Evolutionary conservation across 768 basidiomycete genomes (phyloP), one percentile per base, ranked within the genome.

Genomic region (Chalciporus pseudorubinellus): DNA sequence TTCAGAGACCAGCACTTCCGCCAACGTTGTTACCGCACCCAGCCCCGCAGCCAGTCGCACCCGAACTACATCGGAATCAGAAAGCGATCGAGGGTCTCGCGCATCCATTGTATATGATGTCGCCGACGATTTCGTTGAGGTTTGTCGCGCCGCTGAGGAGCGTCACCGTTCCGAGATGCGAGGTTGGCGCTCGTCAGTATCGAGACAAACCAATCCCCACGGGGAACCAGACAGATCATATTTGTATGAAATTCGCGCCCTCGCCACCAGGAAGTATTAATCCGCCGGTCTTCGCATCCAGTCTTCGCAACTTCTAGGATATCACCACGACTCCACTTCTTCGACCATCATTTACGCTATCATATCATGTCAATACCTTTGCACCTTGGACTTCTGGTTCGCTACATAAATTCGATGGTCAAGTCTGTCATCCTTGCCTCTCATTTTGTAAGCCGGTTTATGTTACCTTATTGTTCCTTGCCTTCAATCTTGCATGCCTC

Each of bases 221-320:
- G 60, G 59, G 21, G 75, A 78, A 48, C 73, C 79, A 29, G 84
- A 85, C 62, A 81, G 85, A 51, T 78, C 80, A 34, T 77, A 81
- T 60, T 74, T 93, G 31, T 87, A 81, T 68, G 90, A 92, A 69
- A 92, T 93, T 54, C 83, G 90, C 56, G 87, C 85, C 21, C 79
- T 93, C 50, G 90, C 90, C 14, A 91, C 87, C n/a, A 82, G 89
- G 67, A 85, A 83, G 67, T 91, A 92, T 70, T 88, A 64, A 81
- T 59, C 12, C 52, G 5, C 44, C 49, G 29, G 50, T 52, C 21
- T 41, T 33, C 46, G 19, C 52, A 28, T 48, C 13, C 39, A 22
- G 16, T 41, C 21, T 41, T 53, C 21, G 34, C n/a, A 36, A 19
- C 41, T 36, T 26, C 24, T 36, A 33, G 42, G 39, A 19, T 39